Percentiles rank a stretch among this genome's conserved stretches.
These are phyloP conservation scores for Tetracladium setigerum DNA, from an alignment of 495 filamentous ascomycete genomes.

Conservation along the genomic window DNA sequence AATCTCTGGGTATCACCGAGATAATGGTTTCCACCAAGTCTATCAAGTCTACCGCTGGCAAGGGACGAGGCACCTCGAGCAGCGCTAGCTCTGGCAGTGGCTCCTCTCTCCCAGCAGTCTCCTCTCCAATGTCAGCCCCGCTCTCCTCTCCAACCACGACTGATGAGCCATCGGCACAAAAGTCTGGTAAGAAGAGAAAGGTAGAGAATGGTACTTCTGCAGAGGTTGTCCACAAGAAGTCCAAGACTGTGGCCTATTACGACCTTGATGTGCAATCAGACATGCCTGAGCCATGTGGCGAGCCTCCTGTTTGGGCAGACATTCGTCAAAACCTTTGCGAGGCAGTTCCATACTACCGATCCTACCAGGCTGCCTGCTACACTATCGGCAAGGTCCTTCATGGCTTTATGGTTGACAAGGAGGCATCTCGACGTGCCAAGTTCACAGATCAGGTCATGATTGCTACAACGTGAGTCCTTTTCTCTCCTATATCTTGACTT, in stretches of 20 bases:
- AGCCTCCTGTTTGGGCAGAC: conserved; percentile 52
- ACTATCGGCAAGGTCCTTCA: conserved; percentile 33
- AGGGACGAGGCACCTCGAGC: too few species aligned
- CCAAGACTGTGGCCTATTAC: not conserved
- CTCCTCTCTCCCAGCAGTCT: too few species aligned
- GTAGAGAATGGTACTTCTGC: too few species aligned
- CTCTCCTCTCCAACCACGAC: too few species aligned
- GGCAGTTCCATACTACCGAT: conserved; percentile 55
- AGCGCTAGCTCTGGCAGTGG: too few species aligned
- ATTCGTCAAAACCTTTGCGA: conserved; percentile 58
- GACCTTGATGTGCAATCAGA: conserved; percentile 1
- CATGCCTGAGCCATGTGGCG: conserved; percentile 30
- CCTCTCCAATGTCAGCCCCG: too few species aligned
- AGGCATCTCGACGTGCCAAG: conserved; percentile 46
- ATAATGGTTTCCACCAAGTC: too few species aligned
- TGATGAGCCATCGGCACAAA: too few species aligned
- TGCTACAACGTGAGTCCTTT: conserved; percentile 48
- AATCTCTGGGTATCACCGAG: too few species aligned
- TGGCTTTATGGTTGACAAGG: conserved; percentile 56
- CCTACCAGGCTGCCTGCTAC: conserved; percentile 56
- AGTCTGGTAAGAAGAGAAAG: too few species aligned
- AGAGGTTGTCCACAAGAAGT: too few species aligned
- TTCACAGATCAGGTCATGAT: conserved; percentile 62
- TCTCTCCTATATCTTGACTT: not conserved
- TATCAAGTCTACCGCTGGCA: too few species aligned